Evolutionary conservation across 805 yeast genomes (phyloP).

Genomic region (Metschnikowia amazonensis): DNA sequence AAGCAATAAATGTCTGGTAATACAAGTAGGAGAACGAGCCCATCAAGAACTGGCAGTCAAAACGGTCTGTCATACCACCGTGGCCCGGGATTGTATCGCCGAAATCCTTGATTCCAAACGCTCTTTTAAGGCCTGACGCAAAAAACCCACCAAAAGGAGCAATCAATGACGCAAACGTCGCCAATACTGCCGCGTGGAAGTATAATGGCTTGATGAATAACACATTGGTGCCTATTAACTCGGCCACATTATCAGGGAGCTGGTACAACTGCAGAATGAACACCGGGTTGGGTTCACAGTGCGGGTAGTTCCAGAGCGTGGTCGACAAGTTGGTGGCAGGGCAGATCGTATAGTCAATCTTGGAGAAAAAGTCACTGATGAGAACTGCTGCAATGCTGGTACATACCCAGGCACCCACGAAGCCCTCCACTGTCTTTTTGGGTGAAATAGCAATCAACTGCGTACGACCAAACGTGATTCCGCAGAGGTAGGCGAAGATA

Average conservation of each 20-base stretch:
- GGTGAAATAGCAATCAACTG: constrained; percentile 93
- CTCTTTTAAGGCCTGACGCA: constrained; percentile 95
- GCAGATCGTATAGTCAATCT: constrained; percentile 76
- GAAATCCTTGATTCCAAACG: constrained; percentile 93
- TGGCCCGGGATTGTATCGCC: constrained; percentile 99
- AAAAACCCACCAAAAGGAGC: constrained; percentile 99
- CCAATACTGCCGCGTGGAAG: constrained; percentile 79
- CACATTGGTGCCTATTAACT: constrained; percentile 41
- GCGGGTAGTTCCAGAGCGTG: constrained; percentile 56
- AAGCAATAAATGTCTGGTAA: constrained; percentile 85
- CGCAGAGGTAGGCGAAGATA: constrained; percentile 94
- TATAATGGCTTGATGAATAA: constrained; percentile 80
- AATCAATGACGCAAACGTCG: constrained; percentile 92
- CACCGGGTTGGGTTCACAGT: constrained; percentile 86
- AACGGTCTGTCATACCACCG: constrained; percentile 96
- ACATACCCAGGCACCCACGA: constrained; percentile 95
- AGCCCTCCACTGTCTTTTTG: constrained; percentile 96
- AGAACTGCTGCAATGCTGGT: constrained; percentile 72
- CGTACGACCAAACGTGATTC: constrained; percentile 92
- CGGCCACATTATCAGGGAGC: constrained; percentile 65
- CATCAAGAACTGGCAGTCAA: constrained; percentile 97
- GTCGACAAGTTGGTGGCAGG: constrained; percentile 71
- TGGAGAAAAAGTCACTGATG: constrained; percentile 60
- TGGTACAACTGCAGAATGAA: constrained; percentile 76
- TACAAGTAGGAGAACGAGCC: constrained; percentile 91